Percentiles rank a stretch among this genome's conserved stretches.
Conservation (phyloP, 805 yeast genomes). For the Kluyveromyces starmeri region DNA sequence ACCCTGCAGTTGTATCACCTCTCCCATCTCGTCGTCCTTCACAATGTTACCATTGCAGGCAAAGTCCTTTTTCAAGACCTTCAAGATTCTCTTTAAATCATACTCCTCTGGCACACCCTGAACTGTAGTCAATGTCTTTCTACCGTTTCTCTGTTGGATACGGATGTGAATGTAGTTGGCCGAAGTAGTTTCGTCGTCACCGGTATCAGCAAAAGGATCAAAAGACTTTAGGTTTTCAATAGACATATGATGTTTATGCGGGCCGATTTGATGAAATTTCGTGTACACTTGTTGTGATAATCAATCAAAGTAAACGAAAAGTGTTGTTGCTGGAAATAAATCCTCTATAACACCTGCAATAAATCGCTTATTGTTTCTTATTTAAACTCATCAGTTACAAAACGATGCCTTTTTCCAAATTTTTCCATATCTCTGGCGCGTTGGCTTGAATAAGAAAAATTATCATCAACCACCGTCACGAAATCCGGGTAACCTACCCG, state of each 20-base stretch:
- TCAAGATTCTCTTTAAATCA: constrained; percentile 87
- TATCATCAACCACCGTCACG: too few relatives aligned
- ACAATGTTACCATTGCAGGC: constrained; percentile 98
- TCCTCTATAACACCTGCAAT: too few relatives aligned
- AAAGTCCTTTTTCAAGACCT: constrained; percentile 92
- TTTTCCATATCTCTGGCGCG: too few relatives aligned
- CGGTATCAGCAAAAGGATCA: constrained; percentile 99
- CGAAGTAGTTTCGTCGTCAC: constrained; percentile 97
- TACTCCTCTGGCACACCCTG: constrained; percentile 95
- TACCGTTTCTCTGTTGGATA: constrained; percentile 99
- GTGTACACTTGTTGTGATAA: too few relatives aligned
- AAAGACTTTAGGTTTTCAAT: constrained; percentile 83
- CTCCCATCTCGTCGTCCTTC: constrained; percentile 92
- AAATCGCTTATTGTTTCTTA: too few relatives aligned
- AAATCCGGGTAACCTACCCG: too few relatives aligned
- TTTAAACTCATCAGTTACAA: too few relatives aligned
- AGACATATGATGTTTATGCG: constrained; percentile 35
- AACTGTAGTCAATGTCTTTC: constrained; percentile 96
- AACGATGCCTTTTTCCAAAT: too few relatives aligned
- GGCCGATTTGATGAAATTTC: too few relatives aligned
- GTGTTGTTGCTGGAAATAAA: too few relatives aligned
- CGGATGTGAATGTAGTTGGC: constrained; percentile 95
- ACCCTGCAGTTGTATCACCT: constrained; percentile 96
- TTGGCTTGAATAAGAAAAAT: too few relatives aligned
- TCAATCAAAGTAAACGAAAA: too few relatives aligned